Percentiles rank a stretch among this genome's conserved stretches.
These are phyloP conservation scores for Fagus crenata DNA, from an alignment of 306 rosid species.

Conservation along the genomic window DNA sequence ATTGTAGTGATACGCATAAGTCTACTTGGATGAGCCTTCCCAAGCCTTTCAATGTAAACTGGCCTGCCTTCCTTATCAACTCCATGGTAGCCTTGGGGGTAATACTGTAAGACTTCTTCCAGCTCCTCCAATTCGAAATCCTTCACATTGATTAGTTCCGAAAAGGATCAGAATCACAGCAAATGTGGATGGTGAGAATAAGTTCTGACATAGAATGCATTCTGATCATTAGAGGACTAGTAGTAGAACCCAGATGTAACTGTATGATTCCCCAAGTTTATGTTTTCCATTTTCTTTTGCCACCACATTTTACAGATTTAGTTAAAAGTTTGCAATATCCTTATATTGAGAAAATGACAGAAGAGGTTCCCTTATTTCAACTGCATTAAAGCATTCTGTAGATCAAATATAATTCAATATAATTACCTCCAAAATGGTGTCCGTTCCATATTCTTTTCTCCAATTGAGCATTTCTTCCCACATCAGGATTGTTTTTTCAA, in stretches of 20 bases:
- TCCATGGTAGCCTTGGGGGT: constrained; percentile 98
- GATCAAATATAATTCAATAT: constrained; percentile 12
- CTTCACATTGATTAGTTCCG: constrained; percentile 42
- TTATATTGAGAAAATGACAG: background rate
- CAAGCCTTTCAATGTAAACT: constrained; percentile 91
- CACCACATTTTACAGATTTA: background rate
- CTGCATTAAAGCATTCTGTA: constrained; percentile 3
- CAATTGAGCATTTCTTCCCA: constrained; percentile 92
- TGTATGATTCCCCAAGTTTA: background rate
- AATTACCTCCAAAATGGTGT: constrained; percentile 79
- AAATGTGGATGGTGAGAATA: background rate
- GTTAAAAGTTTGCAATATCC: constrained; percentile 13
- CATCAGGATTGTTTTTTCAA: constrained; percentile 76
- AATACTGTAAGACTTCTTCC: constrained; percentile 88
- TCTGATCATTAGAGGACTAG: constrained; percentile 15
- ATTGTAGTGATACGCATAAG: constrained; percentile 77
- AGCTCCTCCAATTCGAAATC: constrained; percentile 90
- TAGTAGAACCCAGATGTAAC: background rate
- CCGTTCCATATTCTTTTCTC: constrained; percentile 86
- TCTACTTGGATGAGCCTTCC: constrained; percentile 91
- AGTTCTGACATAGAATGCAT: constrained; percentile 4
- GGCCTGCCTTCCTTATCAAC: constrained; percentile 98
- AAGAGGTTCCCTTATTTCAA: background rate
- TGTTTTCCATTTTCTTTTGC: background rate
- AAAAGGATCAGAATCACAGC: constrained; percentile 32